Evolutionary conservation across 2,329 filamentous ascomycete genomes (phyloP).

Genomic region (Calonectria pseudoreteaudii): DNA sequence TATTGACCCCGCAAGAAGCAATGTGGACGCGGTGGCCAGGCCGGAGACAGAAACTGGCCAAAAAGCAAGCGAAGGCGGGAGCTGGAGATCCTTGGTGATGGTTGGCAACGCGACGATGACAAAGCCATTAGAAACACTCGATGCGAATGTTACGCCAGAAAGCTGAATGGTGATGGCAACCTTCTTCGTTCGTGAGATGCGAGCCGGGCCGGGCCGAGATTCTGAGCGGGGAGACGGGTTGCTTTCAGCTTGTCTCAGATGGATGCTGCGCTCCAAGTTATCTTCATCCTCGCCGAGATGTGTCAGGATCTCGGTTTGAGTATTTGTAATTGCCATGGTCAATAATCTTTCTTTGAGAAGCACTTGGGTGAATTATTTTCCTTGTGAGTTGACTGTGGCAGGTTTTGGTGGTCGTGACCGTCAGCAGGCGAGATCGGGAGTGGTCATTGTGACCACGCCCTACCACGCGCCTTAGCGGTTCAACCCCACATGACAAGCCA

Average conservation of each 20-base stretch:
- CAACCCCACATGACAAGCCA: too few species aligned
- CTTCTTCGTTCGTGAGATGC: background rate
- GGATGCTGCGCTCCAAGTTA: background rate
- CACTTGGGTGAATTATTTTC: background rate
- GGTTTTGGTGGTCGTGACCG: background rate
- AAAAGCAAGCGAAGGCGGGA: background rate
- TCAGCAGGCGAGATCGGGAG: background rate
- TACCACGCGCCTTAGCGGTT: background rate
- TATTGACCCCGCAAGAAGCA: background rate
- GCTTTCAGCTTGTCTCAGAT: background rate
- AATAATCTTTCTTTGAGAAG: background rate
- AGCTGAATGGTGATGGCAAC: background rate
- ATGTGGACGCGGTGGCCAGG: background rate
- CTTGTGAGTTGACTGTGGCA: background rate
- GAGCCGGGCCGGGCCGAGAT: background rate
- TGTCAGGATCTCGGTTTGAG: background rate
- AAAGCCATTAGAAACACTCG: background rate
- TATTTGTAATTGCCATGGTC: background rate
- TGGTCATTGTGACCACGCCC: background rate
- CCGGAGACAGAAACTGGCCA: background rate
- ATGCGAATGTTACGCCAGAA: background rate
- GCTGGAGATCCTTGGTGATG: background rate
- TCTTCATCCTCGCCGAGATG: background rate
- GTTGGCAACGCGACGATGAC: background rate
- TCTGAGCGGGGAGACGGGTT: background rate